Evolutionary conservation across 1,139 yeast species (phyloP).

Genomic region (Pneumocystis sp.): DNA sequence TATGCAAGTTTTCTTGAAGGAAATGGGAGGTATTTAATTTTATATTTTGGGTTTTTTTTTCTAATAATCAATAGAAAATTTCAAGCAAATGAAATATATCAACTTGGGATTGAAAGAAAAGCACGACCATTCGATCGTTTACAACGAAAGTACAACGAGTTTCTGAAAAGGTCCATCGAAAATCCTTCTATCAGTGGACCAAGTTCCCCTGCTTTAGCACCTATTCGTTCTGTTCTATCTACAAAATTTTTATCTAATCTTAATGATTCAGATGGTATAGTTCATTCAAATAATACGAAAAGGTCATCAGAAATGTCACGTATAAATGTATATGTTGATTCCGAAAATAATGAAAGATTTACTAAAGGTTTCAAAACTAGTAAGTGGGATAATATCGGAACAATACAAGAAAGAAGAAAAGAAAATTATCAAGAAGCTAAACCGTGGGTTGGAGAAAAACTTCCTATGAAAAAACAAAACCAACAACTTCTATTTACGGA

Average conservation of each 20-base stretch:
- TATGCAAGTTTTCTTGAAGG: conserved; percentile 56
- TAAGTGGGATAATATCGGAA: conserved; percentile 40
- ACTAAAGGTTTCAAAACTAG: conserved; percentile 17
- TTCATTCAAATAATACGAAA: not conserved
- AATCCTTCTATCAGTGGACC: conserved; percentile 14
- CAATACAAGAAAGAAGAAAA: conserved; percentile 39
- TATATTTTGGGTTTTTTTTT: not conserved
- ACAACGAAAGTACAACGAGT: conserved; percentile 34
- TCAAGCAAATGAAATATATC: conserved; percentile 53
- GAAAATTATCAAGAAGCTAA: conserved; percentile 47
- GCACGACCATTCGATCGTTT: conserved; percentile 57
- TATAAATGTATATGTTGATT: conserved; percentile 24
- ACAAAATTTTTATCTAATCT: conserved; percentile 13
- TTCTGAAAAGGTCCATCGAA: conserved; percentile 28
- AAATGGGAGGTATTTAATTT: conserved; percentile 22
- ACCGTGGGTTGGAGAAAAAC: conserved; percentile 55
- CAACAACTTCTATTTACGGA: not conserved
- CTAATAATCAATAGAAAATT: conserved; percentile 18
- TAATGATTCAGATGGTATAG: not conserved
- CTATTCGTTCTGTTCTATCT: conserved; percentile 2
- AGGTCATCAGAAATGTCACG: conserved; percentile 7
- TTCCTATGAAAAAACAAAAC: conserved; percentile 8
- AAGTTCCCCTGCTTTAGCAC: not conserved
- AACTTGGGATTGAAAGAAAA: conserved; percentile 40
- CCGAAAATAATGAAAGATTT: conserved; percentile 17